Evolutionary conservation across 2,329 filamentous ascomycete genomes (phyloP), one percentile per base, ranked within the genome.

Genomic region (Emergomyces orientalis): DNA sequence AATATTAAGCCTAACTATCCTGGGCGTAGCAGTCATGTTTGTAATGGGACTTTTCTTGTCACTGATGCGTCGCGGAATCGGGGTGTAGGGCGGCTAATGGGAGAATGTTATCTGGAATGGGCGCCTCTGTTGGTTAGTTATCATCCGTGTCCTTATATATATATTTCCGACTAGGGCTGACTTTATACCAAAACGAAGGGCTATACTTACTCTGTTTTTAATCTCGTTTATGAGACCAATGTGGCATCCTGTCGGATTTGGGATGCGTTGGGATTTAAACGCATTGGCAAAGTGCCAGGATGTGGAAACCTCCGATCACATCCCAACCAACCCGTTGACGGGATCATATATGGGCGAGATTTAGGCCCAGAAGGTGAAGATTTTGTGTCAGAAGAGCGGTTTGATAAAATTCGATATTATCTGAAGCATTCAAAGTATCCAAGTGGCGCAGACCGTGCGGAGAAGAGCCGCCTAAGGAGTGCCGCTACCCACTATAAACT

Each of bases 321-420:
- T 66, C 87, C 87, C 9, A 85, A 83, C 65, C 83, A 86, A 67
- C 81, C 87, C 65, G 84, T 90, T 65, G 88, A 90, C 75, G 88
- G 87, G 71, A 89, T 90, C 74, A 89, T 90, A 65, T 90, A 88
- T 76, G 91, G 91, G 6, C 78, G 84, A 30, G 84, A 86, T 63
- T 72, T 82, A 30, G 81, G 78, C 65, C 77, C 80, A 45, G 88
- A 90, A 70, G 84, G 83, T 70, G 90, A 94, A 73, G 90, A 94
- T 74, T 87, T 90, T 74, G 88, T 93, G 70, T 92, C 88, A 75
- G 92, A 97, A 80, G 92, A 97, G 79, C 90, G 94, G 69, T 97
- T 97, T 81, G 93, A 97, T 81, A 97, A 97, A 82, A 97, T 97
- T 74, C 89, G 92, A 72, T 97, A 90, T 81, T 97, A 97, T 77